Evolutionary conservation across 352 stramenopile species (phyloP).

Genomic region (Pythium oligandrum): DNA sequence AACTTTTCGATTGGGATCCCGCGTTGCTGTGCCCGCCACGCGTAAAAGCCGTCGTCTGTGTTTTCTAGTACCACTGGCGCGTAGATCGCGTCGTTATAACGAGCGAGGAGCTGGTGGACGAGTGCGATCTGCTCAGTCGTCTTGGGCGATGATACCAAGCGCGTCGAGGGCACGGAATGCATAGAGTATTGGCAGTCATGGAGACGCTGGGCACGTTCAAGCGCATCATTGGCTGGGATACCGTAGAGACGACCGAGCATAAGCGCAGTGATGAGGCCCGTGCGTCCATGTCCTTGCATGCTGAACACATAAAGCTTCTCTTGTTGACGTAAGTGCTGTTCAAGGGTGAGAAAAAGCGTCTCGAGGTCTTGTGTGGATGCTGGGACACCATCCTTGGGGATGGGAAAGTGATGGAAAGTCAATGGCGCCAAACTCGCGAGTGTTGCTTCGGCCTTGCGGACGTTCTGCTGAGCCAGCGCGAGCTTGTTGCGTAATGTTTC

Average conservation of each 20-base stretch:
- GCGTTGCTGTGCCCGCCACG: slow-evolving; percentile 44
- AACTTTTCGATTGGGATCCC: slow-evolving; percentile 44
- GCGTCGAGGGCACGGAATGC: slow-evolving; percentile 22
- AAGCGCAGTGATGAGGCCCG: slow-evolving; percentile 56
- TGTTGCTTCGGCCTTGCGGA: slow-evolving; percentile 26
- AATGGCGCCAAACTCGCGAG: slow-evolving; percentile 30
- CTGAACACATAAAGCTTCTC: slow-evolving; percentile 80
- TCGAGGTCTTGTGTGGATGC: slow-evolving; percentile 16
- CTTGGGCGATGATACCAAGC: slow-evolving; percentile 47
- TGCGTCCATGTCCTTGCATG: slow-evolving; percentile 58
- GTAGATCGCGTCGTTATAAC: slow-evolving; percentile 64
- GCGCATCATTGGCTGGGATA: slow-evolving; percentile 41
- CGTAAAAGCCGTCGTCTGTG: slow-evolving; percentile 23
- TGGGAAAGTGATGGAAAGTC: slow-evolving; percentile 50
- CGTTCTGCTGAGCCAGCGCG: slow-evolving; percentile 43
- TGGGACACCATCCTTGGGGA: slow-evolving; percentile 34
- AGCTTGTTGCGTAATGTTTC: slow-evolving; percentile 42
- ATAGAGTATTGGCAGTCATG: slow-evolving; percentile 60
- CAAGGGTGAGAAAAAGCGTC: slow-evolving; percentile 29
- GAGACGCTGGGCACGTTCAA: slow-evolving; percentile 56
- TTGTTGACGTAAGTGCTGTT: slow-evolving; percentile 38
- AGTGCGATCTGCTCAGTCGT: slow-evolving; percentile 36
- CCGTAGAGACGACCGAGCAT: slow-evolving; percentile 73
- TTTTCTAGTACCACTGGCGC: slow-evolving; percentile 49
- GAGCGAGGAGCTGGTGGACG: slow-evolving; percentile 37